Conservation (phyloP, 768 basidiomycete species). For the Pulveroboletus ravenelii region DNA sequence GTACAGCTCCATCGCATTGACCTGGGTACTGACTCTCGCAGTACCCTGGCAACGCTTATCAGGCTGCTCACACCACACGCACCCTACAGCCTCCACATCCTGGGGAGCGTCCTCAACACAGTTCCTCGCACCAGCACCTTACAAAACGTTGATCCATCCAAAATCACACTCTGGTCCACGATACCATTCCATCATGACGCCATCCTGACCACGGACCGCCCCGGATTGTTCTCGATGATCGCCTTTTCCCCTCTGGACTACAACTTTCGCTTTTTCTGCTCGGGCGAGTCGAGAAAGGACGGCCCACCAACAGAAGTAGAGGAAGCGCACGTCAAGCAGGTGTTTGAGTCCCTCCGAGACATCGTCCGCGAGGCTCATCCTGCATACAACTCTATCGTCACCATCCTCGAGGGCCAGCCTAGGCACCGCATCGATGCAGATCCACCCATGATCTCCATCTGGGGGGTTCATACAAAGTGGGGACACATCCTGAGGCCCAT, state of each 20-base stretch:
- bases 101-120: slow-evolving; percentile 19
- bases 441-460: slow-evolving; percentile 10
- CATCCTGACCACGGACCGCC: neutral
- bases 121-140: slow-evolving; percentile 8
- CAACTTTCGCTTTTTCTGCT: slow-evolving; percentile 19
- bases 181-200: slow-evolving; percentile 1
- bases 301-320: slow-evolving; percentile 4
- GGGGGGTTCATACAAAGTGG: slow-evolving; percentile 9
- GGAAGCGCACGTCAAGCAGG: slow-evolving; percentile 11
- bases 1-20: slow-evolving; percentile 10
- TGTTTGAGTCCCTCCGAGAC: slow-evolving; percentile 9
- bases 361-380: slow-evolving; percentile 3
- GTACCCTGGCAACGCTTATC: slow-evolving; percentile 5
- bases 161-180: slow-evolving; percentile 19
- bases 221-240: slow-evolving; percentile 18
- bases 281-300: slow-evolving; percentile 1
- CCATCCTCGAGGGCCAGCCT: neutral
- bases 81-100: slow-evolving; percentile 12
- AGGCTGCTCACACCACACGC: slow-evolving; percentile 11
- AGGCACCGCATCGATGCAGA: slow-evolving; percentile 2
- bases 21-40: neutral
- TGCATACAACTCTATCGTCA: slow-evolving; percentile 4
- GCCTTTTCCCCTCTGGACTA: slow-evolving; percentile 9
- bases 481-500: slow-evolving; percentile 4
- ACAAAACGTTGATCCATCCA: slow-evolving; percentile 13